phyloP scores from a whole-genome alignment of 305 asterid species.

The Fraxinus baroniana region DNA sequence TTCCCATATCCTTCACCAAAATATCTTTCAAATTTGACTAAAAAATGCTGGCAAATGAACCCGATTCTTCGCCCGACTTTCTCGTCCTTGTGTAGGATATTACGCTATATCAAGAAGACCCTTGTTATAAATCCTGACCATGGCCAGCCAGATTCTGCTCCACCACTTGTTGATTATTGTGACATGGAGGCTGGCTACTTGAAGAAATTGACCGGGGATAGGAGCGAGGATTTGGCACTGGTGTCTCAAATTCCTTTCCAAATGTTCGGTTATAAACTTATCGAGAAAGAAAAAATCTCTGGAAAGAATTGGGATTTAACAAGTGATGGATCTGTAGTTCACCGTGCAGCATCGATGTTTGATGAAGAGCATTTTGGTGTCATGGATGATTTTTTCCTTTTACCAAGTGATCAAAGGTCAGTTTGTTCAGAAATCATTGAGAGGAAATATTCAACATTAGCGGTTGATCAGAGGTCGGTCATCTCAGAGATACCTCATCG shows the following conservation, averaged over 20 bases:
- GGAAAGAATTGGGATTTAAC: slow-evolving; percentile 48
- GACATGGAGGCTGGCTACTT: slow-evolving; percentile 63
- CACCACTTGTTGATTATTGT: slow-evolving; percentile 70
- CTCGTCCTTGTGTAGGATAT: slow-evolving; percentile 66
- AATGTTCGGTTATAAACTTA: slow-evolving; percentile 54
- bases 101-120: slow-evolving; percentile 66
- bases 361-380: not conserved
- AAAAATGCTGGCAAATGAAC: slow-evolving; percentile 78
- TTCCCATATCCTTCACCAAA: slow-evolving; percentile 73
- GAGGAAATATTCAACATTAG: not conserved
- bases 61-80: slow-evolving; percentile 63
- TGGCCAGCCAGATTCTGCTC: slow-evolving; percentile 70
- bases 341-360: not conserved
- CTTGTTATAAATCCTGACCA: slow-evolving; percentile 73
- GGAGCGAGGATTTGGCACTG: slow-evolving; percentile 29
- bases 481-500: not conserved
- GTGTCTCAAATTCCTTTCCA: slow-evolving; percentile 71
- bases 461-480: not conserved
- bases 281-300: slow-evolving; percentile 58
- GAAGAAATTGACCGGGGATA: slow-evolving; percentile 43
- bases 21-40: slow-evolving; percentile 60
- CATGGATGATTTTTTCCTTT: not conserved
- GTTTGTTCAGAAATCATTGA: not conserved
- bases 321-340: slow-evolving; percentile 25
- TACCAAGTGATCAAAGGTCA: not conserved